Evolutionary conservation across 192 early-diverging fungal species (phyloP), one percentile per base, ranked within the genome.

Genomic region (Neocallimastix lanati): DNA sequence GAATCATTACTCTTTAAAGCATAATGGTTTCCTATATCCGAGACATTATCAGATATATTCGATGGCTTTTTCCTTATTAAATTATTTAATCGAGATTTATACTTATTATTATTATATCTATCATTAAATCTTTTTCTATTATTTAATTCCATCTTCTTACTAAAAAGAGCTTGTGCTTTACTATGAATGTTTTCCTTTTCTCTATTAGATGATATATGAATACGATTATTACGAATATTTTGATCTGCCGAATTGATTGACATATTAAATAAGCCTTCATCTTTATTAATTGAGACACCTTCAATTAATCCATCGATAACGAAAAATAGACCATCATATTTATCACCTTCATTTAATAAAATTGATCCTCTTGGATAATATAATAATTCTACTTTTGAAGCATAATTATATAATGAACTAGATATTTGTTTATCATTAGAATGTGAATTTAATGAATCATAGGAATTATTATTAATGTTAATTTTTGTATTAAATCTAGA

Each of bases 251-350:
- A 21, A 21, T 50, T 50, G 1, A 50, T 50, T 21, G 40, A 50
- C 40, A 50, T 50, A 21, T 50, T 50, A 25, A 50, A 50, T 7
- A 50, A 50, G 21, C 40, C 40, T 50, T 50, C 40, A 21, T 50
- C 40, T 25, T 50, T 50, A 50, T 50, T 50, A 21, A 50, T 21
- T 2, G 40, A 50, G 2, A 50, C 40, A 50, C 40, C 93, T 33
- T 94, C 92, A 28, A 99, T 81, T 18, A 90, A 83, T 28, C 98
- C 98, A 82, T 97, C 95, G 82, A 99, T 91, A 7, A 98, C 92
- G 83, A 98, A 94, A 81, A 92, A 98, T 29, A 99, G 81, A 6
- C 98, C 98, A 16, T 88, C 85, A 28, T 89, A 89, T 13, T 93
- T 88, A 83, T 96, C 92, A 4, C 96, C 94, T 85, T 96, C 94